These are phyloP conservation scores for Melanopsichium pennsylvanicum DNA, from an alignment of 1,284 basidiomycete genomes.

Conservation along the genomic window DNA sequence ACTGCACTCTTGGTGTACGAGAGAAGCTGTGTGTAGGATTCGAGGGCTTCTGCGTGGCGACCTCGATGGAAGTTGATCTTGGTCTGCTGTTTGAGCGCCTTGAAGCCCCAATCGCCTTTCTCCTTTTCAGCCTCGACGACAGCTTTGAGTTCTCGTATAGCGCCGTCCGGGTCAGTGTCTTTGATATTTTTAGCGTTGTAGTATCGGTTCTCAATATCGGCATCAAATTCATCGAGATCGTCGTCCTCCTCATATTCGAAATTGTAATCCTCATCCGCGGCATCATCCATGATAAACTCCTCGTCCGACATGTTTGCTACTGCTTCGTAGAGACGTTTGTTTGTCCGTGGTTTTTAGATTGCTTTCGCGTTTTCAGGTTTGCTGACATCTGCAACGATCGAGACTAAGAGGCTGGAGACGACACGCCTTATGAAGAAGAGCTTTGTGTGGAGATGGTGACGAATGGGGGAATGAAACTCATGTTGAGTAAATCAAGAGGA, in stretches of 20 bases:
- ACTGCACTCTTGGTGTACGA: slow-evolving; percentile 75
- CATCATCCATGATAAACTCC: slow-evolving; percentile 65
- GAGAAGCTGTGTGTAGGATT: slow-evolving; percentile 83
- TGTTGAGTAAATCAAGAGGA: background rate
- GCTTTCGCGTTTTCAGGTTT: too few relatives aligned
- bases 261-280: slow-evolving; percentile 78
- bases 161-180: slow-evolving; percentile 86
- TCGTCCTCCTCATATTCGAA: slow-evolving; percentile 84
- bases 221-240: slow-evolving; percentile 74
- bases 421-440: too few relatives aligned
- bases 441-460: too few relatives aligned
- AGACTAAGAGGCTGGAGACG: too few relatives aligned
- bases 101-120: slow-evolving; percentile 95
- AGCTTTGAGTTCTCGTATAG: slow-evolving; percentile 82
- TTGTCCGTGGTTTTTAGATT: too few relatives aligned
- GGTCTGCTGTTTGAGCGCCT: slow-evolving; percentile 95
- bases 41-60: slow-evolving; percentile 82
- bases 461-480: background rate
- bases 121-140: slow-evolving; percentile 89
- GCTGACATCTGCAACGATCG: too few relatives aligned
- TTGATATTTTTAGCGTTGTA: slow-evolving; percentile 96
- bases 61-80: slow-evolving; percentile 86
- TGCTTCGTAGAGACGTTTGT: background rate
- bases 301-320: slow-evolving; percentile 40
- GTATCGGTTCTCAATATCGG: slow-evolving; percentile 98